Conservation (phyloP, 768 basidiomycete species). For the Boletus insuetus region DNA sequence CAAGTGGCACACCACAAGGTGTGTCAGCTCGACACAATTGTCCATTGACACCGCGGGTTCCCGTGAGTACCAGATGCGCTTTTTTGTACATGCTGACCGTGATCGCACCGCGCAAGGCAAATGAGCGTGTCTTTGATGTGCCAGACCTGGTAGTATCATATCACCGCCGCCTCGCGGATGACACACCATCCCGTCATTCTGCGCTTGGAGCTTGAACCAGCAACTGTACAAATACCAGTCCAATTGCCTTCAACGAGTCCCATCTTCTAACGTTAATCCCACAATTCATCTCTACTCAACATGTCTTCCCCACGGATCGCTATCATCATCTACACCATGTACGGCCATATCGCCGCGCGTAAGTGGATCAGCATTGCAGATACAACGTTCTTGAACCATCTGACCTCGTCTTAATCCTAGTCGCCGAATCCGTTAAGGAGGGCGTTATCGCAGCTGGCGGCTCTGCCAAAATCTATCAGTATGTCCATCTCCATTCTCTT, state of each 20-base stretch:
- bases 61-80: conserved; percentile 9
- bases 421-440: conserved; percentile 51
- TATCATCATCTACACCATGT: conserved; percentile 74
- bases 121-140: conserved; percentile 9
- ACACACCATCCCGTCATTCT: background rate
- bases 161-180: background rate
- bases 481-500: conserved; percentile 17
- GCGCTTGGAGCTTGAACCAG: no score
- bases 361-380: conserved; percentile 17
- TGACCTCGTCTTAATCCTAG: conserved; percentile 31
- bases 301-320: conserved; percentile 58
- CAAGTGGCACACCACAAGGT: no score
- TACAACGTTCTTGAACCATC: no score
- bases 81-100: conserved; percentile 12
- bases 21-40: no score
- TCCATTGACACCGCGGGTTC: conserved; percentile 1
- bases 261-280: background rate
- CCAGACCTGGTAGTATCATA: conserved; percentile 3
- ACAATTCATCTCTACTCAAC: no score
- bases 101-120: background rate
- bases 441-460: conserved; percentile 54
- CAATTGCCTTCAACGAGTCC: background rate
- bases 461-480: conserved; percentile 55
- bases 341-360: conserved; percentile 72
- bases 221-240: conserved; percentile 13